Conservation (phyloP, 1,284 basidiomycete species). For the Microbotryum violaceum region DNA sequence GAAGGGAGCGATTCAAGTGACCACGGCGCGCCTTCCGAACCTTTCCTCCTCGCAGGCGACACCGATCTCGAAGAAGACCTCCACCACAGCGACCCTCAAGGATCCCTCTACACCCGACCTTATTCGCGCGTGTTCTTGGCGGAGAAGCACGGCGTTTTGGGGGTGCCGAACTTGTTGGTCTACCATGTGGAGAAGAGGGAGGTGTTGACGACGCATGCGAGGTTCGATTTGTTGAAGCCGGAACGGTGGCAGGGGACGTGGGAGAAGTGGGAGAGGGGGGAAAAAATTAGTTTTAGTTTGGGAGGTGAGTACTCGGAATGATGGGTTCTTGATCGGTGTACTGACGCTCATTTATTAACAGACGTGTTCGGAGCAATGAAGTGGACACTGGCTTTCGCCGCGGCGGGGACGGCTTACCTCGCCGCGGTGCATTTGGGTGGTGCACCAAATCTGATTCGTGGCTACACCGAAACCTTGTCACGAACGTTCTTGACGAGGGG, state of each 20-base stretch:
- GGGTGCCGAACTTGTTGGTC: slow-evolving; percentile 38
- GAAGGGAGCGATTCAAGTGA: neutral
- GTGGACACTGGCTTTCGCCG: slow-evolving; percentile 14
- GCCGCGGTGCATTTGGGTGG: slow-evolving; percentile 11
- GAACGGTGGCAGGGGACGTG: slow-evolving; percentile 32
- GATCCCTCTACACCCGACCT: slow-evolving; percentile 40
- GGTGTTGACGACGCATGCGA: slow-evolving; percentile 37
- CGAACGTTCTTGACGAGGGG: slow-evolving; percentile 1
- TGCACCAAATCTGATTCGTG: slow-evolving; percentile 10
- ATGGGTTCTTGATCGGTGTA: too few species aligned
- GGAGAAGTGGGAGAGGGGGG: slow-evolving; percentile 37
- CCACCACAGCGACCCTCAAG: slow-evolving; percentile 32
- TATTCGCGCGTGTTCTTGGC: slow-evolving; percentile 42
- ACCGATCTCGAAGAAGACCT: slow-evolving; percentile 40
- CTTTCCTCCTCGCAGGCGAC: slow-evolving; percentile 42
- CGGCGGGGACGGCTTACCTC: slow-evolving; percentile 13
- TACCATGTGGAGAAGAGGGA: slow-evolving; percentile 37
- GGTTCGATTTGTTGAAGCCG: slow-evolving; percentile 19
- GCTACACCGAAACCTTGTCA: slow-evolving; percentile 4
- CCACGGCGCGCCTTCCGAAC: slow-evolving; percentile 32
- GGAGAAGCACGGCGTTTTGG: slow-evolving; percentile 39
- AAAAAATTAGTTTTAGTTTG: slow-evolving; percentile 33
- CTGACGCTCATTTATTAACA: neutral
- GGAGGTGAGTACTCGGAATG: slow-evolving; percentile 20
- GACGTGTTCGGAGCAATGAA: slow-evolving; percentile 19